phyloP scores from a whole-genome alignment of 2,329 filamentous ascomycete genomes.

The Venturia carpophila region DNA sequence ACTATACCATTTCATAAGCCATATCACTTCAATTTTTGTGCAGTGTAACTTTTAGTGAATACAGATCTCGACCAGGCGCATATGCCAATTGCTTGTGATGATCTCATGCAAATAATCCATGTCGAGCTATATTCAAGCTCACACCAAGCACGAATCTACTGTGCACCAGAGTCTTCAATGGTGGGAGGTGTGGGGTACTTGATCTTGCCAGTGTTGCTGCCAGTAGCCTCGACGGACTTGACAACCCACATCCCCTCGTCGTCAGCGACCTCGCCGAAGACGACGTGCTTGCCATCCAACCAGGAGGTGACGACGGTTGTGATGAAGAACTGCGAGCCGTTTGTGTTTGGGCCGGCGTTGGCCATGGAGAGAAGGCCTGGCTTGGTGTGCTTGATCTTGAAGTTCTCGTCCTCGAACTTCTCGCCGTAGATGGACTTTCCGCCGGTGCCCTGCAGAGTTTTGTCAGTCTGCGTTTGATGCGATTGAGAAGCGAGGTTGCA shows the following conservation, averaged over 20 bases:
- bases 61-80: not conserved
- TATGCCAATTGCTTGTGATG: not conserved
- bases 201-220: slow-evolving; percentile 18
- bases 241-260: slow-evolving; percentile 15
- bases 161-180: slow-evolving; percentile 11
- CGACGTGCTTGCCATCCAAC: slow-evolving; percentile 75
- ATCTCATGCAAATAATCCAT: not conserved
- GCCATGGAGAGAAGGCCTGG: slow-evolving; percentile 87
- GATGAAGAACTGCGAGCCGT: slow-evolving; percentile 60
- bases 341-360: slow-evolving; percentile 89
- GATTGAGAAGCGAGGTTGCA: slow-evolving; percentile 21
- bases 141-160: not conserved
- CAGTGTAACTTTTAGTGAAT: not conserved
- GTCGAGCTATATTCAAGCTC: not conserved
- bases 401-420: slow-evolving; percentile 93
- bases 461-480: not conserved
- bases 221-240: slow-evolving; percentile 16
- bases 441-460: slow-evolving; percentile 62
- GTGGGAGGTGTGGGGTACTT: slow-evolving; percentile 15
- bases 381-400: slow-evolving; percentile 62
- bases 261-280: slow-evolving; percentile 29
- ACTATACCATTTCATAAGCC: not conserved
- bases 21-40: slow-evolving; percentile 8
- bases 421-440: slow-evolving; percentile 93
- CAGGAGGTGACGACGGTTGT: slow-evolving; percentile 59